Base-by-base conservation (phyloP, 345 rosid genomes). In the Syzygium grande region DNA sequence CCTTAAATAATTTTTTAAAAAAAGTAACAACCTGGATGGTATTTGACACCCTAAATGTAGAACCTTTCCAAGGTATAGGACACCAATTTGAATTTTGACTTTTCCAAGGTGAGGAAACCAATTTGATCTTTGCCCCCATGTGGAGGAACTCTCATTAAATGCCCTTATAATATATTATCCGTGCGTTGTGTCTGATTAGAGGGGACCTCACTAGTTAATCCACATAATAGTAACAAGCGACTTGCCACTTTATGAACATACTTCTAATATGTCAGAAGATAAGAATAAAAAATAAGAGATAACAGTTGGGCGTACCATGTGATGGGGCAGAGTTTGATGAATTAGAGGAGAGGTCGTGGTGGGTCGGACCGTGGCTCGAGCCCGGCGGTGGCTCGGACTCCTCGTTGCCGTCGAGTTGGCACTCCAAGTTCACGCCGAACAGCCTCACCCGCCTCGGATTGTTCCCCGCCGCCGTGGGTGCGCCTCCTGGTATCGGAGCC, bases 351-450 rank as follows among this genome's bases (percentile, higher is more conserved):
- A 22, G 78, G 27, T 79, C 52, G 34, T 85, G 89, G 51, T 8
- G 29, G 11, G 84, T 61, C 12, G 58, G 79, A 84, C 85, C 25
- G 2, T n/a, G 83, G 87, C 86, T 83, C 25, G 86, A 79, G 52
- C 54, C 41, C 43, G 77, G 54, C 43, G 77, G 54, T 58, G 77
- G 89, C 86, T 87, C 89, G n/a, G 87, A 65, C 38, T 80, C 87
- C 15, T 90, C 87, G 19, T 85, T 89, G 5, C 83, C 80, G 52
- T 65, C 89, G 51, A 86, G 52, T 53, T 86, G 90, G 89, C 88
- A 90, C 88, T 90, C 92, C 89, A 90, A 29, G 78, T 90, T 90
- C 65, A 90, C 92, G 6, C 92, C 92, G 27, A 90, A 90, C 56
- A 90, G 65, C 89, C 92, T 88, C 61, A 90, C 58, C 68, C 85